phyloP scores from a whole-genome alignment of 495 filamentous ascomycete genomes.

The Penicillium desertorum region DNA sequence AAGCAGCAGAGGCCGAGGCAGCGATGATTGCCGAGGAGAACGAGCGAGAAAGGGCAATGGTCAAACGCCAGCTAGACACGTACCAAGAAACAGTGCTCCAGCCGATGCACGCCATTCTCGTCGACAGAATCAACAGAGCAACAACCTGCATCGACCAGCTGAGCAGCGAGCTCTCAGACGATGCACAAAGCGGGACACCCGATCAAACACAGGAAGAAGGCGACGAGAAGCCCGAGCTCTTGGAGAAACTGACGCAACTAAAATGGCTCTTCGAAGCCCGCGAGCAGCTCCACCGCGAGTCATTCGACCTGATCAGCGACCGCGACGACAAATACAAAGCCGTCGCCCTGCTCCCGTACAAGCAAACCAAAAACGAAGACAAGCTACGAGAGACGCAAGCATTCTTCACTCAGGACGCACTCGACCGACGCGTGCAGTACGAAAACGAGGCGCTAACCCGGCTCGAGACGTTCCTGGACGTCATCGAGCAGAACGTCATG shows the following conservation, averaged over 20 bases:
- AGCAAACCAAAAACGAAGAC: constrained; percentile 62
- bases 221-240: constrained; percentile 88
- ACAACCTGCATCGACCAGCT: constrained; percentile 70
- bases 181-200: constrained; percentile 68
- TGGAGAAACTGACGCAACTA: constrained; percentile 89
- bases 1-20: constrained; percentile 75
- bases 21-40: constrained; percentile 63
- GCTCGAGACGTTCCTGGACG: constrained; percentile 71
- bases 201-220: constrained; percentile 90
- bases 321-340: constrained; percentile 83
- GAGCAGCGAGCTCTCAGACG: constrained; percentile 66
- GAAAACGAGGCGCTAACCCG: constrained; percentile 67
- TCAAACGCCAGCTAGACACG: constrained; percentile 70
- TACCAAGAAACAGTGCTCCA: constrained; percentile 75
- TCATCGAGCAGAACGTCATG: constrained; percentile 81
- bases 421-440: constrained; percentile 63
- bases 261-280: constrained; percentile 98
- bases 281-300: constrained; percentile 77
- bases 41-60: constrained; percentile 57
- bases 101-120: constrained; percentile 73
- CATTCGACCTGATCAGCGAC: constrained; percentile 79
- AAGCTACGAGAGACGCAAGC: constrained; percentile 72
- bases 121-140: constrained; percentile 58
- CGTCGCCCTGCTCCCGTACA: constrained; percentile 78
- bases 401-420: constrained; percentile 79